A percentile compares a stretch with the other conserved stretches of the same genome.
Evolutionary conservation across 768 basidiomycete species (phyloP).

Genomic region (Holtermanniella nyarrowii): DNA sequence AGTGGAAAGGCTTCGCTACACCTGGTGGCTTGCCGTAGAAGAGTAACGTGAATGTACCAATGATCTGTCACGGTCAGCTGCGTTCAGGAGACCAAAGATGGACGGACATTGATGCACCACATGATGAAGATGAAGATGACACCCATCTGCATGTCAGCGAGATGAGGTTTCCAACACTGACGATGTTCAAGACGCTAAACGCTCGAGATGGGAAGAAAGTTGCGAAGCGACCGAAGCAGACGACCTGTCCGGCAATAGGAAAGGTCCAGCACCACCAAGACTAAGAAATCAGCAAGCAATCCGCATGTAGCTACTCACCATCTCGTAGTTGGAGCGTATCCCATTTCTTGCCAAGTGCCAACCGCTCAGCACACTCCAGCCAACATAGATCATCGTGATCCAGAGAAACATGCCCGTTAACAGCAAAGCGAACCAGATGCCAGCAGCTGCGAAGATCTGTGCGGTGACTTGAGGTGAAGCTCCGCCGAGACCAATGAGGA

Average conservation of each 20-base stretch:
- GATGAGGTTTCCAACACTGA: background rate
- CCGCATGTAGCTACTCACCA: background rate
- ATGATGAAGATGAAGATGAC: constrained; percentile 7
- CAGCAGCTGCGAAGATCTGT: constrained; percentile 2
- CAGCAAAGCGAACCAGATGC: constrained; percentile 4
- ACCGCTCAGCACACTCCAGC: background rate
- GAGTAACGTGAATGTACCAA: background rate
- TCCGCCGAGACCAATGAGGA: background rate
- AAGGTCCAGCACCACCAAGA: constrained; percentile 12
- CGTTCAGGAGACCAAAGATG: background rate
- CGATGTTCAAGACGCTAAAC: constrained; percentile 8
- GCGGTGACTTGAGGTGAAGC: background rate
- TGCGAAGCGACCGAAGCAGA: constrained; percentile 5
- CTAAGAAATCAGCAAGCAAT: constrained; percentile 4
- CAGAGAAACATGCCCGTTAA: constrained; percentile 3
- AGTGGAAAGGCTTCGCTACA: background rate
- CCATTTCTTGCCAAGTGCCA: background rate
- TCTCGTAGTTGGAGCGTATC: background rate
- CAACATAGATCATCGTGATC: background rate
- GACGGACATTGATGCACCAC: background rate
- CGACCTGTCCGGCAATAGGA: constrained; percentile 5
- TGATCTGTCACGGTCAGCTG: background rate
- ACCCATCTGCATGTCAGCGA: constrained; percentile 11
- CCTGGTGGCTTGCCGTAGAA: background rate
- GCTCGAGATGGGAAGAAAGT: constrained; percentile 5